Evolutionary conservation across 2,329 filamentous ascomycete species (phyloP).

Genomic region (Claviceps africana): DNA sequence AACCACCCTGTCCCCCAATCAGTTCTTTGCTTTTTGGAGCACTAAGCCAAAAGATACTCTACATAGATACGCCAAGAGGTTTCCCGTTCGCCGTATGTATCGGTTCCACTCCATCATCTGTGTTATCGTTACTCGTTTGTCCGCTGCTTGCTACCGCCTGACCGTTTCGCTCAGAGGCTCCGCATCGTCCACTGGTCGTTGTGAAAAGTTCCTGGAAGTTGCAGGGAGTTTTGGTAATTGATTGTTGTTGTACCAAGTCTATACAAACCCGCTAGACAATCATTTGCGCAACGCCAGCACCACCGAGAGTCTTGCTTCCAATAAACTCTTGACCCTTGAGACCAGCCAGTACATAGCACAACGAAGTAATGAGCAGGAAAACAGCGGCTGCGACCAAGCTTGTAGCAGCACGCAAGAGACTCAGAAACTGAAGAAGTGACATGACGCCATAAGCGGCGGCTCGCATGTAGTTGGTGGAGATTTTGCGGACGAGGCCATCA

Average conservation of each 20-base stretch:
- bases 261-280: conserved; percentile 52
- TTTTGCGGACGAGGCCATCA: conserved; percentile 75
- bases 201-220: neutral
- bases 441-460: conserved; percentile 73
- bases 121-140: neutral
- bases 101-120: neutral
- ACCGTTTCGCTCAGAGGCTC: neutral
- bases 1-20: conserved; percentile 12
- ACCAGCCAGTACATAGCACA: conserved; percentile 70
- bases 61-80: neutral
- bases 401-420: conserved; percentile 48
- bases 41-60: neutral
- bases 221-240: neutral
- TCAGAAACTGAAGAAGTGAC: conserved; percentile 74
- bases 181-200: neutral
- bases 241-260: neutral
- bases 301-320: conserved; percentile 90
- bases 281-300: conserved; percentile 91
- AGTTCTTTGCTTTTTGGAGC: neutral
- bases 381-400: conserved; percentile 79
- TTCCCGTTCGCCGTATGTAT: neutral
- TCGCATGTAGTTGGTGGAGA: conserved; percentile 96
- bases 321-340: conserved; percentile 76
- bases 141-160: neutral
- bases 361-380: conserved; percentile 58